These are phyloP conservation scores for Penicillium desertorum DNA, from an alignment of 495 filamentous ascomycete genomes.

Conservation along the genomic window DNA sequence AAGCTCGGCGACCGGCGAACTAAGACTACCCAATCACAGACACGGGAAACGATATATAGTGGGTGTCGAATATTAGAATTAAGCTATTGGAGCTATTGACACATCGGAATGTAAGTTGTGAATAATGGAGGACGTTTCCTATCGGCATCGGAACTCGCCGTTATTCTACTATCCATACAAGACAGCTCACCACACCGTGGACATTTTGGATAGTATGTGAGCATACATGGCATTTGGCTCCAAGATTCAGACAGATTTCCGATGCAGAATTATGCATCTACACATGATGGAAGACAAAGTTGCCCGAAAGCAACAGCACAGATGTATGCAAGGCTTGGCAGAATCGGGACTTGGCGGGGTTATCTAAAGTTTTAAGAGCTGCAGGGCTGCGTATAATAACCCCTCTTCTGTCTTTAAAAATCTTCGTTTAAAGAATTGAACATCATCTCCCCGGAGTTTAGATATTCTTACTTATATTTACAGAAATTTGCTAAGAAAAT, in stretches of 20 bases:
- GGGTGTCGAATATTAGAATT: background rate
- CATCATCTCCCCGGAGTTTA: background rate
- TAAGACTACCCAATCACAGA: conserved; percentile 10
- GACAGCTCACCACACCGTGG: conserved; percentile 21
- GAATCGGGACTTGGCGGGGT: conserved; percentile 2
- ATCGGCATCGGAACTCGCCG: conserved; percentile 21
- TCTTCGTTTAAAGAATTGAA: background rate
- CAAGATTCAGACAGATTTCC: background rate
- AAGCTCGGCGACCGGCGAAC: conserved; percentile 14
- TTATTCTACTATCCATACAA: background rate
- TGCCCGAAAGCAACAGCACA: too few species aligned
- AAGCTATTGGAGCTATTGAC: conserved; percentile 15
- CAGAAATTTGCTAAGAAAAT: background rate
- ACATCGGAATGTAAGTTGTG: conserved; percentile 16
- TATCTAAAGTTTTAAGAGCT: background rate
- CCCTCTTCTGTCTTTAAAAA: background rate
- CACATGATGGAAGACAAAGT: too few species aligned
- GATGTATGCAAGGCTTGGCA: background rate
- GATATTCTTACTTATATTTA: background rate
- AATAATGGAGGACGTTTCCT: conserved; percentile 16
- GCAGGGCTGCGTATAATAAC: background rate
- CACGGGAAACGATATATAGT: background rate
- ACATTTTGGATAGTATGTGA: background rate
- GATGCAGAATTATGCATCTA: background rate
- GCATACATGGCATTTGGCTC: background rate